Evolutionary conservation across 2,329 filamentous ascomycete genomes (phyloP).

Genomic region (Aspergillus costaricaensis): DNA sequence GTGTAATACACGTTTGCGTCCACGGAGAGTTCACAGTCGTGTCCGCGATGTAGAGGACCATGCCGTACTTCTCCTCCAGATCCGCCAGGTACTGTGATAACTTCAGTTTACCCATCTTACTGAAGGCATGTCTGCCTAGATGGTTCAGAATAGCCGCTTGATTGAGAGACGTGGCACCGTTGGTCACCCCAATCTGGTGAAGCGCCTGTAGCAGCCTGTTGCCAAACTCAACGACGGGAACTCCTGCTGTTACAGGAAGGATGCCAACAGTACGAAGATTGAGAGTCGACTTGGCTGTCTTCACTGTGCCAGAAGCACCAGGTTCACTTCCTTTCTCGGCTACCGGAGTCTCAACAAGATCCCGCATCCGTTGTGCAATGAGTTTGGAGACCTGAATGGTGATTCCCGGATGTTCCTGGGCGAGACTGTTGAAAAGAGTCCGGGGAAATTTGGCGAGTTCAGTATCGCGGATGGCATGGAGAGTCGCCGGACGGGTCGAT

Average conservation of each 20-base stretch:
- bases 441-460: constrained; percentile 95
- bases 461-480: constrained; percentile 95
- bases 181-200: constrained; percentile 82
- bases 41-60: constrained; percentile 94
- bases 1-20: constrained; percentile 96
- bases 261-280: constrained; percentile 93
- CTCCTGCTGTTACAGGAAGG: constrained; percentile 83
- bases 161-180: constrained; percentile 88
- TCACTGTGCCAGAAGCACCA: constrained; percentile 53
- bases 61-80: constrained; percentile 92
- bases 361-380: constrained; percentile 91
- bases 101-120: constrained; percentile 94
- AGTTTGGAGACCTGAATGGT: constrained; percentile 99
- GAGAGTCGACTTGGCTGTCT: constrained; percentile 73
- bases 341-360: constrained; percentile 78
- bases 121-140: constrained; percentile 93
- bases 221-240: constrained; percentile 95
- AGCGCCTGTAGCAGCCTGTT: constrained; percentile 83
- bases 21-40: constrained; percentile 96
- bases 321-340: constrained; percentile 66
- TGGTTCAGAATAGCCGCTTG: constrained; percentile 94
- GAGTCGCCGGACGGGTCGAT: constrained; percentile 80
- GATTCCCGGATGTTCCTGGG: constrained; percentile 94
- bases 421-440: constrained; percentile 94
- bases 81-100: constrained; percentile 95